These are phyloP conservation scores for Rhizophagus clarus DNA, from an alignment of 192 early-diverging fungal genomes.

Conservation along the genomic window DNA sequence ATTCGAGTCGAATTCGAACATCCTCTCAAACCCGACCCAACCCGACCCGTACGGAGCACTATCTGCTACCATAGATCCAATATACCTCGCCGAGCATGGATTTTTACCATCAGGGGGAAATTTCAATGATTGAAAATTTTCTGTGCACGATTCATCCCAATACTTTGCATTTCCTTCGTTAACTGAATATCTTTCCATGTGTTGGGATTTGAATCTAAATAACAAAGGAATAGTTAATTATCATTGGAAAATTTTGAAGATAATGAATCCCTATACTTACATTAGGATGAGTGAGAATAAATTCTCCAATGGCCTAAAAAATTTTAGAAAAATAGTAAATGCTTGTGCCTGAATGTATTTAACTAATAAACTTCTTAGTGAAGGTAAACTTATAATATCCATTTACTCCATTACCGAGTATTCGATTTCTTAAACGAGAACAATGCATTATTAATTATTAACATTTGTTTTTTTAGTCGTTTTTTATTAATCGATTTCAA, in stretches of 20 bases:
- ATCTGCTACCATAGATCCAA: constrained; percentile 99
- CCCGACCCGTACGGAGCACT: no score
- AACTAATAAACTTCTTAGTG: neutral
- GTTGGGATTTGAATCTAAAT: constrained; percentile 65
- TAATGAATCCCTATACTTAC: constrained; percentile 46
- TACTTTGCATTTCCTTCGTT: constrained; percentile 96
- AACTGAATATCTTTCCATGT: constrained; percentile 94
- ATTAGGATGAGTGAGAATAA: constrained; percentile 95
- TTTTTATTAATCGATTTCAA: no score
- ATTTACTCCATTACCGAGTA: constrained; percentile 82
- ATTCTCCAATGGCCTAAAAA: constrained; percentile 84
- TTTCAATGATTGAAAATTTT: constrained; percentile 90
- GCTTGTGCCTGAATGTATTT: neutral
- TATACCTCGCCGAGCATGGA: constrained; percentile 93
- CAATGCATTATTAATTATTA: no score
- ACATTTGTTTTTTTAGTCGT: no score
- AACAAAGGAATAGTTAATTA: constrained; percentile 6
- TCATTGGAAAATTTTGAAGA: neutral
- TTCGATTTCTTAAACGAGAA: no score
- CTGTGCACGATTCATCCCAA: constrained; percentile 84
- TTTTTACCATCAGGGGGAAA: constrained; percentile 76
- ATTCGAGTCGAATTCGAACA: no score
- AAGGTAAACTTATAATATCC: constrained; percentile 67
- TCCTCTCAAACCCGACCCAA: no score
- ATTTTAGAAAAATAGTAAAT: neutral